phyloP scores from a whole-genome alignment of 225 moss, liverwort and hornwort species.

The Climacium dendroides region DNA sequence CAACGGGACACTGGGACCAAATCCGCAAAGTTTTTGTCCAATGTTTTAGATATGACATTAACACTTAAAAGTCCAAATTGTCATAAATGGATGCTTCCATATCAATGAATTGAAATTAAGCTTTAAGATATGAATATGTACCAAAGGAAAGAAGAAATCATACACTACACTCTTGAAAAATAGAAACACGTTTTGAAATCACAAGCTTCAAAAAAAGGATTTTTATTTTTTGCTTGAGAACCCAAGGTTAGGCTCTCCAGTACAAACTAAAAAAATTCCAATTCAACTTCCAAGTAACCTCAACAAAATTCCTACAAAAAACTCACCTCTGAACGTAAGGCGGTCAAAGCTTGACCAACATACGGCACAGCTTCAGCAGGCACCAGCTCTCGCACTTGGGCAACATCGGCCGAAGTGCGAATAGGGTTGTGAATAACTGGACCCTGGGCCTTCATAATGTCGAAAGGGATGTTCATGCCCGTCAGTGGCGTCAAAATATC shows the following conservation, averaged over 20 bases:
- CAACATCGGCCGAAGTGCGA: conserved; percentile 58
- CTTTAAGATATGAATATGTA: background rate
- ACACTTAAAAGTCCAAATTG: background rate
- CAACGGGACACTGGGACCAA: background rate
- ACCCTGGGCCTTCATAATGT: conserved; percentile 79
- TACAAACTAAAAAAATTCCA: background rate
- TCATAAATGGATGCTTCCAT: background rate
- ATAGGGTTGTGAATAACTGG: conserved; percentile 81
- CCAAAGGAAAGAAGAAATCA: background rate
- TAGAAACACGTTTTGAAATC: background rate
- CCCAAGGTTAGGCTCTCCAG: background rate
- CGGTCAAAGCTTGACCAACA: conserved; percentile 71
- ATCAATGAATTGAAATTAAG: background rate
- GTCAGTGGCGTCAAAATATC: conserved; percentile 93
- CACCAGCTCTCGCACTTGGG: conserved; percentile 71
- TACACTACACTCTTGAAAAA: background rate
- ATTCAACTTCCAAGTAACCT: background rate
- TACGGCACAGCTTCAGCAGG: conserved; percentile 88
- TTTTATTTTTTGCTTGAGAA: background rate
- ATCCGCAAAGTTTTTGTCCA: background rate
- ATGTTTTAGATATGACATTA: background rate
- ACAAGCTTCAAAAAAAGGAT: background rate
- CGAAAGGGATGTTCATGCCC: conserved; percentile 96
- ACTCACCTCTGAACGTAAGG: conserved; percentile 64
- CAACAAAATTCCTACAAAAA: background rate